Conservation (phyloP, 768 basidiomycete genomes). For the Strobilomyces dryophilus region DNA sequence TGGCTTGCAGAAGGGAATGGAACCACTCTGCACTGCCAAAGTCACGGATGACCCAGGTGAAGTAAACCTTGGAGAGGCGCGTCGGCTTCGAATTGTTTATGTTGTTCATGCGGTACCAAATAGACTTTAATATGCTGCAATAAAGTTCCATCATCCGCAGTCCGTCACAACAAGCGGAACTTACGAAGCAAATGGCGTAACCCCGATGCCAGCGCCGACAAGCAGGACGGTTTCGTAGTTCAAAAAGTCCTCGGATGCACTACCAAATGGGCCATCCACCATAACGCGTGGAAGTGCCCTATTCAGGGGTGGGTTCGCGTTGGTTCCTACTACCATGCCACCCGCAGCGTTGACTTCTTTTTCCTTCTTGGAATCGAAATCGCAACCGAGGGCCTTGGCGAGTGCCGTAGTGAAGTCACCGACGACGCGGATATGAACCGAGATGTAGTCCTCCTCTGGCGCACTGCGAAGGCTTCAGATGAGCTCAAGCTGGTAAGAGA, state of each 20-base stretch:
- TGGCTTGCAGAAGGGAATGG: slow-evolving; percentile 87
- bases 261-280: slow-evolving; percentile 96
- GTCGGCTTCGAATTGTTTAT: slow-evolving; percentile 71
- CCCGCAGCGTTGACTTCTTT: slow-evolving; percentile 42
- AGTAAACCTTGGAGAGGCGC: slow-evolving; percentile 86
- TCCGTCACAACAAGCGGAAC: slow-evolving; percentile 25
- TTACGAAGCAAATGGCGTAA: slow-evolving; percentile 94
- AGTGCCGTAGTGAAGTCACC: slow-evolving; percentile 89
- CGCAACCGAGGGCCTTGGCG: slow-evolving; percentile 78
- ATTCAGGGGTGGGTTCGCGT: slow-evolving; percentile 56
- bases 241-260: slow-evolving; percentile 86
- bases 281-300: slow-evolving; percentile 84
- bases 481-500: background rate
- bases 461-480: slow-evolving; percentile 45
- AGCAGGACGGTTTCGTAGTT: slow-evolving; percentile 87
- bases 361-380: slow-evolving; percentile 57
- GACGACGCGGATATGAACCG: slow-evolving; percentile 87
- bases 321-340: slow-evolving; percentile 59
- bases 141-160: slow-evolving; percentile 1
- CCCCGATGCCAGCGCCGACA: slow-evolving; percentile 94
- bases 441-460: slow-evolving; percentile 93
- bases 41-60: slow-evolving; percentile 94
- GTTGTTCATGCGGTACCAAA: slow-evolving; percentile 97
- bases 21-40: slow-evolving; percentile 91
- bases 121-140: slow-evolving; percentile 76